Base-by-base conservation (phyloP, 768 basidiomycete species). In the Russula sp. region DNA sequence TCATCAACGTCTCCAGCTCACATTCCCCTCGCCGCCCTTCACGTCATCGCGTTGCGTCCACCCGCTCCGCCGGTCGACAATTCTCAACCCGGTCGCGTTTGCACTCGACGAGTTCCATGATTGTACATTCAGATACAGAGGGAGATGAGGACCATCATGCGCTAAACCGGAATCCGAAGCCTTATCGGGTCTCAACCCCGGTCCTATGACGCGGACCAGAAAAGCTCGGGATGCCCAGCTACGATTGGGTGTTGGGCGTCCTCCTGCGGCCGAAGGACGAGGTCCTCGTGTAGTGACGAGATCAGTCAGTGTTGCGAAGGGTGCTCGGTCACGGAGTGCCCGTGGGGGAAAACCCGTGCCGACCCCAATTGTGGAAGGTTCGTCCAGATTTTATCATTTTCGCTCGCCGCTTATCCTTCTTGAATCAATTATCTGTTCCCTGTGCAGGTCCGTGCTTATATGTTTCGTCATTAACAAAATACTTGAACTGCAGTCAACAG, bases 211-310 rank as follows among this genome's bases (percentile, higher is more conserved):
- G 30, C 82, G 87, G 13, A 83, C 83, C 34, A 80, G 87, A 61
- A 89, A 89, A 71, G 86, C 88, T 14, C 89, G 86, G 72, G 87
- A 89, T 57, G 79, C 83, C 5, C 90, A 90, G 73, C 82, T 80
- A 48, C 79, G 78, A 66, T 79, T 92, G 20, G 90, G 90, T 57
- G 84, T 90, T 16, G 90, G 90, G 2, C 80, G 86, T 68, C 90
- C 90, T 10, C 78, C 79, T 9, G 77, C 79, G 20, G 87, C 81
- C 36, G 89, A 88, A 30, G 89, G 89, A 28, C 74, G 76, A 20
- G 89, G 89, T 20, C 80, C 89, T 26, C 83, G 90, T 60, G 75
- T 79, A 46, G 75, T 88, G 28, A 89, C 88, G 9, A 87, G 81
- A 72, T 81, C 87, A 0, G 69, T 79, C 36, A 83, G 79, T 69